Evolutionary conservation across 2,329 filamentous ascomycete species (phyloP), one percentile per base, ranked within the genome.

Genomic region (Alternaria infectoria): DNA sequence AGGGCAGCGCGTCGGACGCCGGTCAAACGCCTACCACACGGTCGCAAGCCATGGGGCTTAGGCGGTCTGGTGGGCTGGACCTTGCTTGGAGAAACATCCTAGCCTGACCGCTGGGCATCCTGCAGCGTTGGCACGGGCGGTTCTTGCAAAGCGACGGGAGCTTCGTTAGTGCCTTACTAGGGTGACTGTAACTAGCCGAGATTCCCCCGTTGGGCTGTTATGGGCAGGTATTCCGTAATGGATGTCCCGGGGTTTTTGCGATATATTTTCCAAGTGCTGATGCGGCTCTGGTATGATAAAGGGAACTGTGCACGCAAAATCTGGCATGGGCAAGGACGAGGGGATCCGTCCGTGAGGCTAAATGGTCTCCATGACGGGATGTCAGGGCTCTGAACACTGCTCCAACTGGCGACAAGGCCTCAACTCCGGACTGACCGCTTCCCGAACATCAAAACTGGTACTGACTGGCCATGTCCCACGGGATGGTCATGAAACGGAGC

Each of bases 1-100:
- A 76, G 72, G 73, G 70, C 70, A 69, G 65, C 59, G 60, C 65
- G 64, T 59, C 69, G 66, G 68, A 68, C 69, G 71, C 66, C 66
- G 65, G 67, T 68, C 67, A 69, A 70, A 72, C 69, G 67, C 70
- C 64, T 62, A 72, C 70, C 69, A 70, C 59, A 68, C 68, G 66
- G 65, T 66, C 68, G 65, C 69, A 70, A 65, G 69, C 69, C 68
- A 66, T 65, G 61, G 59, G 68, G 68, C 71, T 69, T 65, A 64
- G 70, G 69, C 72, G 67, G 66, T 69, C 66, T 65, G 64, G 69
- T 67, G 69, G 70, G 70, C 69, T 69, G 59, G 66, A 67, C 65
- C 70, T 66, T 67, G 67, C 66, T 63, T 69, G 67, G 63, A 64
- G 59, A 67, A 65, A 66, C 62, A 65, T 69, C 63, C 67, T 61